Evolutionary conservation across 352 stramenopile species (phyloP), one percentile per base, ranked within the genome.

Genomic region (Pythium apleroticum): DNA sequence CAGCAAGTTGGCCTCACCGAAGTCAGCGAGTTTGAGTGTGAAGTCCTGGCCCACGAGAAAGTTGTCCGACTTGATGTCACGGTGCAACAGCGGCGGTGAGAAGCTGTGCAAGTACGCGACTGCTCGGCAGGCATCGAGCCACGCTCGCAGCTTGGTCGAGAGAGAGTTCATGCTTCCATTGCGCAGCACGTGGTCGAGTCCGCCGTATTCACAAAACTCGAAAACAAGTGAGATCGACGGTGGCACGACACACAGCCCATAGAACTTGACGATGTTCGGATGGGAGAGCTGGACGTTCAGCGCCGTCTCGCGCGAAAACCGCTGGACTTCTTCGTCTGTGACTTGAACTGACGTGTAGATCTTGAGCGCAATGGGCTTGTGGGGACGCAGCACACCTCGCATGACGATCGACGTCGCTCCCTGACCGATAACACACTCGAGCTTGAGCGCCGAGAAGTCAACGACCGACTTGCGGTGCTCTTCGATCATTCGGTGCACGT

Each of bases 401-500:
- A 96, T 91, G 19, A 96, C 87, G 60, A 96, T 89, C 11, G 84
- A 89, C 14, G 85, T 96, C 7, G 85, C 81, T 20, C 85, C 85
- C 39, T 96, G 84, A 0, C 82, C 85, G 41, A 96, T 82, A 30
- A 93, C 88, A 45, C 82, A 88, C 27, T 93, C 78, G 30, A 96
- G 73, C 12, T 78, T 74, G 12, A 96, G 64, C 19, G 73, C 80
- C 0, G 84, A 89, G 19, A 93, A 91, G 37, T 96, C 87, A 19
- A 96, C 82, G 20, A 96, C 85, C 20, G 84, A 91, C 46, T 94
- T 83, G 0, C 80, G 72, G 49, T 92, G 84, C 56, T 93, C 83
- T 57, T 96, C 87, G 25, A 96, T 96, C 85, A 96, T 93, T 41
- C 80, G 85, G 37, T 96, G 87, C 3, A 96, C 87, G 59, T 96